Percentiles rank a stretch among this genome's conserved stretches.
Conservation (phyloP, 108 stramenopile species). For the Schizochytrium sp. region DNA sequence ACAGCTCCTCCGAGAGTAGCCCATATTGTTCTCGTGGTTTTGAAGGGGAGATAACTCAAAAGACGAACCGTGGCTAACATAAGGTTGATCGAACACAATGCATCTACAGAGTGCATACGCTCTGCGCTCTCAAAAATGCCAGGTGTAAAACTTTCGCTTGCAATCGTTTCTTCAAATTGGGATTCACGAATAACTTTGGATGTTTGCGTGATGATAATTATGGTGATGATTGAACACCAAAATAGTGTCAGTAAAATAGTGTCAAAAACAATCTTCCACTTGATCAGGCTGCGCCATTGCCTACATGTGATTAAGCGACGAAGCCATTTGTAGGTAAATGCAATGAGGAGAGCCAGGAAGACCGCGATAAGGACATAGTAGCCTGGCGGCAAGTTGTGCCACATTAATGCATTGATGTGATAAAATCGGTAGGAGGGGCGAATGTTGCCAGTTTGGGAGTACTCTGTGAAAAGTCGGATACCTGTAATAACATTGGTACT, state of each 20-base stretch:
- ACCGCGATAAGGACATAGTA: neutral
- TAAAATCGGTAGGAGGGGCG: slow-evolving; percentile 28
- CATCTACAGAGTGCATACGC: slow-evolving; percentile 13
- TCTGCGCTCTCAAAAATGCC: slow-evolving; percentile 13
- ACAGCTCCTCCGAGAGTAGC: slow-evolving; percentile 36
- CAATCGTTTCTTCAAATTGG: neutral
- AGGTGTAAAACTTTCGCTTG: slow-evolving; percentile 11
- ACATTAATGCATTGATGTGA: slow-evolving; percentile 48
- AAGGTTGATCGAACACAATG: slow-evolving; percentile 24
- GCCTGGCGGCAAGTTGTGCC: neutral
- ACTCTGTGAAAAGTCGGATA: slow-evolving; percentile 43
- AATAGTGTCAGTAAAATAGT: neutral
- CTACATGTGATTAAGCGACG: neutral
- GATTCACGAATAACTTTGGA: neutral
- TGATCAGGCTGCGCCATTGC: neutral
- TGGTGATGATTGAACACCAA: slow-evolving; percentile 13
- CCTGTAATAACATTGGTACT: slow-evolving; percentile 14
- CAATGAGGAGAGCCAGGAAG: neutral
- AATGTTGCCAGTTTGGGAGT: neutral
- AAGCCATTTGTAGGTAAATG: neutral
- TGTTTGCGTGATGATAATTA: neutral
- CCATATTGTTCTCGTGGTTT: slow-evolving; percentile 49
- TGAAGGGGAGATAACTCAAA: slow-evolving; percentile 47
- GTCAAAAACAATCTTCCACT: slow-evolving; percentile 32
- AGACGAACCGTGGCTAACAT: slow-evolving; percentile 52